Evolutionary conservation across 768 basidiomycete genomes (phyloP), one percentile per base, ranked within the genome.

Genomic region (Boletus rubropictus): DNA sequence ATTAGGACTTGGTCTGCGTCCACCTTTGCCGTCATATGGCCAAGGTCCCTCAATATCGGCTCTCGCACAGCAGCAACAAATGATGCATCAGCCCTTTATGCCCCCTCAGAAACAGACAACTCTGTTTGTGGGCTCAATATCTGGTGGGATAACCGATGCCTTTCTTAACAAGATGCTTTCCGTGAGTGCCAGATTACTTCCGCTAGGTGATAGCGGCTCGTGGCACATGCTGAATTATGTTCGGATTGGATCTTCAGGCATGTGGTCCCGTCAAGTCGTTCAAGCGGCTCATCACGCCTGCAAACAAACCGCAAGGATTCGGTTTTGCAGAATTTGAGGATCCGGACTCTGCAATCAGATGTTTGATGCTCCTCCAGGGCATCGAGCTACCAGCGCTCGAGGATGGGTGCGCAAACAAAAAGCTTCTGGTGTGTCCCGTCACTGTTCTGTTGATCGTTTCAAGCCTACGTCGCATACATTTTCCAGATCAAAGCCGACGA

Each of bases 321-420:
- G 96, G 94, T 9, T 99, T 98, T 67, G 95, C 91, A 40, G 89
- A 95, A 65, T 98, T 80, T 62, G 89, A 94, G 63, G 94, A 94
- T 45, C 90, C 95, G 12, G 89, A 94, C 63, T 82, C 86, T 50
- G 93, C 96, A 4, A 68, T 94, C 51, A 77, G 94, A 51, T 89
- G 82, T 35, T 67, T 86, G 55, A 67, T 71, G 27, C 72, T 86
- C 50, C 69, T 89, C 52, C 81, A 87, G 58, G 73, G 77, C 15
- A 68, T 81, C 36, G 79, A 79, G 55, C 59, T 89, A 32, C 82
- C 83, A 9, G 80, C 81, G 42, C 62, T 80, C 50, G 76, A 80
- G 55, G 76, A 79, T 38, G 77, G 77, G 0, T 76, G 80, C 35
- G 75, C 75, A 15, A 78, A 77, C 53, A 86, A 86, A 66, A 76